Evolutionary conservation across 331 rosid species (phyloP).

Genomic region (Prunus yedoensis): DNA sequence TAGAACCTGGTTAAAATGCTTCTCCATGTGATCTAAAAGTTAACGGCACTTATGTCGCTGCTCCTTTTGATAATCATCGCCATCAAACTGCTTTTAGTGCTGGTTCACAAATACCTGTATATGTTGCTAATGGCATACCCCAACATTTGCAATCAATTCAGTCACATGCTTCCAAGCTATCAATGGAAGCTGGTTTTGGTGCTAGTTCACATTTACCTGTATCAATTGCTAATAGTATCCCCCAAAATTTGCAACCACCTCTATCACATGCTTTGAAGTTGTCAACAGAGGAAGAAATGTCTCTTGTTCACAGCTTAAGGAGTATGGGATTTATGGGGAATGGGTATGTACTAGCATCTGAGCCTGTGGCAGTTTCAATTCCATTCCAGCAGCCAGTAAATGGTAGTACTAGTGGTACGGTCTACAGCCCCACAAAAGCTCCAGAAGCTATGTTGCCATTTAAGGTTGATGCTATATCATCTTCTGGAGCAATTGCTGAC

Average conservation of each 20-base stretch:
- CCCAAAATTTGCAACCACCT: slow-evolving; percentile 52
- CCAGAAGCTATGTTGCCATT: slow-evolving; percentile 43
- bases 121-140: slow-evolving; percentile 34
- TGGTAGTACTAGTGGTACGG: slow-evolving; percentile 27
- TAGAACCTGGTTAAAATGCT: slow-evolving; percentile 39
- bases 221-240: slow-evolving; percentile 37
- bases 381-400: slow-evolving; percentile 54
- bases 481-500: too few species aligned
- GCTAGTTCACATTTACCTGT: slow-evolving; percentile 32
- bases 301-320: slow-evolving; percentile 47
- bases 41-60: slow-evolving; percentile 9
- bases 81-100: too few species aligned
- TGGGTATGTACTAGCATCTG: slow-evolving; percentile 48
- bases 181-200: slow-evolving; percentile 28
- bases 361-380: slow-evolving; percentile 34
- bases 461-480: slow-evolving; percentile 33
- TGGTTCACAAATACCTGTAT: too few species aligned
- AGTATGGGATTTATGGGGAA: too few species aligned
- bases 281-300: slow-evolving; percentile 55
- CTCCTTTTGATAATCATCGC: slow-evolving; percentile 19
- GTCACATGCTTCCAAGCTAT: slow-evolving; percentile 51
- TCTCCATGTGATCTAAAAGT: slow-evolving; percentile 42
- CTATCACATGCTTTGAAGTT: slow-evolving; percentile 53
- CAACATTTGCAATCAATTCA: slow-evolving; percentile 52
- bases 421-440: slow-evolving; percentile 45